Percentiles rank a stretch among this genome's conserved stretches.
phyloP scores from a whole-genome alignment of 305 asterid genomes.

The Fraxinus angustifolia region DNA sequence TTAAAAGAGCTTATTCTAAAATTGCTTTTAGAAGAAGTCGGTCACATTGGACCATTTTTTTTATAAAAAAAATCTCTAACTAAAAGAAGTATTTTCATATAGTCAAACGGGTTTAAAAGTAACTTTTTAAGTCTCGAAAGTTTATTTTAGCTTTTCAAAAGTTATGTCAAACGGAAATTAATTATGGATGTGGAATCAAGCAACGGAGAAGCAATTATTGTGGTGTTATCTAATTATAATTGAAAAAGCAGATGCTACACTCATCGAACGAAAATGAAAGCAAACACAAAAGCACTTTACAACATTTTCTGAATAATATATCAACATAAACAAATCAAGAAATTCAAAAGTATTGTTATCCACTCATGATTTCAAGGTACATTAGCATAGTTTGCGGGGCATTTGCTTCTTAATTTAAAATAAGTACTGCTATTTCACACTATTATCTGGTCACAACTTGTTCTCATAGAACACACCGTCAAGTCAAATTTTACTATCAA shows the following conservation, averaged over 20 bases:
- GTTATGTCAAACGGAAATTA: too few species aligned
- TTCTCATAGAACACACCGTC: neutral
- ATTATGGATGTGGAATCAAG: conserved; percentile 24
- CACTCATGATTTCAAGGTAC: conserved; percentile 54
- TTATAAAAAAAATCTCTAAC: too few species aligned
- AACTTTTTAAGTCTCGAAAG: too few species aligned
- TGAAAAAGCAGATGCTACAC: conserved; percentile 38
- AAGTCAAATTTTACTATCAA: neutral
- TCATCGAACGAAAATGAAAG: conserved; percentile 59
- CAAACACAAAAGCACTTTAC: conserved; percentile 56
- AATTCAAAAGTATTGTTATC: conserved; percentile 45
- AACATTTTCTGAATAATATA: conserved; percentile 36
- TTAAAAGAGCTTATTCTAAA: too few species aligned
- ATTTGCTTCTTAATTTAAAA: conserved; percentile 9
- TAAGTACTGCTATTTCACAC: conserved; percentile 1
- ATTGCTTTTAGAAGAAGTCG: too few species aligned
- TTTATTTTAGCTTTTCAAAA: too few species aligned
- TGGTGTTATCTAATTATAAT: conserved; percentile 26
- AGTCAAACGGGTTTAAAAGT: too few species aligned
- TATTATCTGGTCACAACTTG: conserved; percentile 31
- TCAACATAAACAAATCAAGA: conserved; percentile 27
- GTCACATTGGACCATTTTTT: too few species aligned
- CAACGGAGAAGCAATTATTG: conserved; percentile 39
- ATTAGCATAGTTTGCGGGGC: conserved; percentile 36
- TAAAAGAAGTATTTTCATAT: too few species aligned